A percentile compares a stretch with the other conserved stretches of the same genome.
Evolutionary conservation across 106 monocot species (phyloP).

Genomic region (Dendrobium catenatum): DNA sequence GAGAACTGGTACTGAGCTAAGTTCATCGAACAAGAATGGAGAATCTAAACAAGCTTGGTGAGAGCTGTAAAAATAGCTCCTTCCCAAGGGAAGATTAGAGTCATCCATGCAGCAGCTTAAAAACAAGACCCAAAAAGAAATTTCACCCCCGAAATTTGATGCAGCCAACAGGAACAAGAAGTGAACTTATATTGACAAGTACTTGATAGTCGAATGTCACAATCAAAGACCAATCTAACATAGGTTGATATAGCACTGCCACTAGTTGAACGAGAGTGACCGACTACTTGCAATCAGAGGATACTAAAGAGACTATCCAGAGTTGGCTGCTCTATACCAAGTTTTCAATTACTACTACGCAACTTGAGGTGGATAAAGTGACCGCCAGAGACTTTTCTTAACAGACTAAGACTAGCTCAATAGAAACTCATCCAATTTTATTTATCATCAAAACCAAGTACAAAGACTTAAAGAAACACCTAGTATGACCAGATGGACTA

Average conservation of each 20-base stretch:
- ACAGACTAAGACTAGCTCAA: background rate
- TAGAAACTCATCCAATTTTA: background rate
- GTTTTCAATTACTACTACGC: background rate
- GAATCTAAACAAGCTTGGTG: background rate
- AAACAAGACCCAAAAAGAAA: background rate
- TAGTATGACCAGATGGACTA: no score
- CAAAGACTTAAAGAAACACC: no score
- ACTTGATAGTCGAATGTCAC: no score
- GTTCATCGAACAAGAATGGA: background rate
- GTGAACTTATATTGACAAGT: background rate
- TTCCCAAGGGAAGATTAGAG: background rate
- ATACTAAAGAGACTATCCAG: background rate
- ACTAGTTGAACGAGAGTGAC: no score
- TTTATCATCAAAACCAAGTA: background rate
- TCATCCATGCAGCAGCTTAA: background rate
- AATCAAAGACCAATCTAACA: background rate
- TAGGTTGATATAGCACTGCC: background rate
- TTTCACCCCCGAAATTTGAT: background rate
- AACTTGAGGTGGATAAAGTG: background rate
- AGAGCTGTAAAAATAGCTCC: background rate
- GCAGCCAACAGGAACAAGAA: background rate
- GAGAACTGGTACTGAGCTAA: background rate
- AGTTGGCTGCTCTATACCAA: background rate
- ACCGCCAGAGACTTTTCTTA: background rate
- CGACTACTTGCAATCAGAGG: background rate